Percentiles rank a stretch among this genome's conserved stretches.
These are phyloP conservation scores for Komagataella ulmi DNA, from an alignment of 805 yeast species.

Conservation along the genomic window DNA sequence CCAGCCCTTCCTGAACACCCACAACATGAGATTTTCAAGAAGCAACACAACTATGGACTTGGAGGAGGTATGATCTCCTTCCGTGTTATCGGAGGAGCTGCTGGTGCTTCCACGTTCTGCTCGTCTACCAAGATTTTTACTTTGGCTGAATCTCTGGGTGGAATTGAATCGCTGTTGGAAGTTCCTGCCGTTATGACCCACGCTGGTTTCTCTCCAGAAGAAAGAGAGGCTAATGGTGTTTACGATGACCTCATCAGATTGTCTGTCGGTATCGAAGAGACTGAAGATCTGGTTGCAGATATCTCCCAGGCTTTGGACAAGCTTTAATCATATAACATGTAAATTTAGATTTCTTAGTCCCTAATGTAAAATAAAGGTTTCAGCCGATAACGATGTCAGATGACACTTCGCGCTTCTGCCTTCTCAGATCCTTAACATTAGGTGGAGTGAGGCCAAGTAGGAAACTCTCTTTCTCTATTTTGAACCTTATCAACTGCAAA, in stretches of 20 bases:
- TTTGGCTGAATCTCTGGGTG: constrained; percentile 84
- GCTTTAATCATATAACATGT: neutral
- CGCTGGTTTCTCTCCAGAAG: constrained; percentile 73
- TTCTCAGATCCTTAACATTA: neutral
- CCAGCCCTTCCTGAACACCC: constrained; percentile 67
- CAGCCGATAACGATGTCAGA: neutral
- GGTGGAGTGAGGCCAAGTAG: neutral
- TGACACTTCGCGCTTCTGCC: neutral
- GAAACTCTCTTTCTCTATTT: neutral
- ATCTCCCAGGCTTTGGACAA: constrained; percentile 46
- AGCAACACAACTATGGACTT: constrained; percentile 71
- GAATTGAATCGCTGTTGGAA: constrained; percentile 74
- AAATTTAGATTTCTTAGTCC: neutral
- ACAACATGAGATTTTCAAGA: constrained; percentile 46
- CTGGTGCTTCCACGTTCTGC: constrained; percentile 62
- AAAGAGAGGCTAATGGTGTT: constrained; percentile 71
- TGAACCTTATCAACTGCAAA: neutral
- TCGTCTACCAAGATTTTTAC: constrained; percentile 66
- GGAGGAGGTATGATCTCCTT: constrained; percentile 92
- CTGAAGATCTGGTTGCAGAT: constrained; percentile 62
- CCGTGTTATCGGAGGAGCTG: constrained; percentile 74
- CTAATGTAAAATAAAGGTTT: neutral
- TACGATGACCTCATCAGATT: constrained; percentile 72
- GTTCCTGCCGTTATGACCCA: constrained; percentile 91
- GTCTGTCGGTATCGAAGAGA: constrained; percentile 80